Conservation (phyloP, 2,329 filamentous ascomycete genomes). For the Aureobasidium lini region DNA sequence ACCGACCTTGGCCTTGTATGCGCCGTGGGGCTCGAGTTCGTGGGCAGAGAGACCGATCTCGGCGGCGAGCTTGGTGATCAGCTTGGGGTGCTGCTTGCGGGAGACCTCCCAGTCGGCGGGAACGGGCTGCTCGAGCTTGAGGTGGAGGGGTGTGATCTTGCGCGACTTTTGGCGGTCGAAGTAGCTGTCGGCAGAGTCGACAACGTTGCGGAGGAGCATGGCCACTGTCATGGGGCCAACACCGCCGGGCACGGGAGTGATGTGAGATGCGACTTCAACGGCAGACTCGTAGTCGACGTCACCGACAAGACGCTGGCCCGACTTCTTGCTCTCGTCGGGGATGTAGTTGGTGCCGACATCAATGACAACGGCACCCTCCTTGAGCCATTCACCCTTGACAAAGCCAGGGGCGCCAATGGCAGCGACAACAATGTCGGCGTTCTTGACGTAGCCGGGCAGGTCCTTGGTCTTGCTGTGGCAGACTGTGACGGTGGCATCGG, state of each 20-base stretch:
- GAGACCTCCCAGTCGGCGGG: conserved; percentile 96
- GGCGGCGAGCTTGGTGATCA: conserved; percentile 72
- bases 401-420: conserved; percentile 84
- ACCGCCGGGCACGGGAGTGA: conserved; percentile 92
- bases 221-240: conserved; percentile 98
- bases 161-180: conserved; percentile 78
- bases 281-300: conserved; percentile 91
- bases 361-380: conserved; percentile 89
- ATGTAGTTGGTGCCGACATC: conserved; percentile 98
- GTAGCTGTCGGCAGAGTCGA: conserved; percentile 73
- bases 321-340: conserved; percentile 81
- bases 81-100: conserved; percentile 81
- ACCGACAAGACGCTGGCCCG: conserved; percentile 82
- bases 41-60: conserved; percentile 83
- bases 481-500: conserved; percentile 91
- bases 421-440: conserved; percentile 82
- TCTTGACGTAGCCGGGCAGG: conserved; percentile 66
- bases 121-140: conserved; percentile 72
- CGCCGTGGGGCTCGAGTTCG: conserved; percentile 89
- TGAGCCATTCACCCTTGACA: conserved; percentile 92
- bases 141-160: conserved; percentile 70
- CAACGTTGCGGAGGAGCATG: conserved; percentile 94
- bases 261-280: conserved; percentile 76
- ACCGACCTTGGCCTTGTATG: conserved; percentile 93
- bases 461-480: conserved; percentile 85